Evolutionary conservation across 179 eudicot species (phyloP), one percentile per base, ranked within the genome.

Genomic region (Nepenthes alata): DNA sequence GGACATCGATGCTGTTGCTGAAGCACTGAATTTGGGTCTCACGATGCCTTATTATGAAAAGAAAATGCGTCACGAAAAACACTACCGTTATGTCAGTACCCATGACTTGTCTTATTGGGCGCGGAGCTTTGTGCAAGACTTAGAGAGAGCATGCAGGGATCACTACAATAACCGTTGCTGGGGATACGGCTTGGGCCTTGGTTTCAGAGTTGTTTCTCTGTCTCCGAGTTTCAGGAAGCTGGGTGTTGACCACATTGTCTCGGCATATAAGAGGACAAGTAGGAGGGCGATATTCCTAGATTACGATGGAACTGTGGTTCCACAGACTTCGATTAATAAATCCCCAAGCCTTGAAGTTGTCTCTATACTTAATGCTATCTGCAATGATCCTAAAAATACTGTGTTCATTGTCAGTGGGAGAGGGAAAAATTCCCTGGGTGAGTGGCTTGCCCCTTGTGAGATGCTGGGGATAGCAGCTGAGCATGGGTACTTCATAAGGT

Each of bases 51-150:
- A 77, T 50, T 11, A 79, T 4, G 90, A 85, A 73, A 89, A 83
- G 73, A 84, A 81, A n/a, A 59, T 87, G 60, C 73, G 97, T 4
- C 97, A 89, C 67, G 95, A 89, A 71, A 87, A 89, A 65, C 95
- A 89, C 72, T 87, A 78, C 64, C 77, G 80, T 35, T 89, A 87
- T 67, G 85, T 89, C 57, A 87, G 89, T 54, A 83, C 97, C 68
- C 95, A 89, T 60, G 87, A 89, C 56, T 89, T 89, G 61, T 91
- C 87, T 36, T 89, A 85, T 65, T 89, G 97, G 97, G 89, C 89
- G 2, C 82, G 83, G 62, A 89, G 95, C 67, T 89, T 87, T 77
- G 63, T 84, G 72, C 87, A 81, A 51, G 95, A 87, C 66, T 63
- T 89, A 78, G 86, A 85, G 74, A 83, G 91, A 63, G 85, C 97